These are phyloP conservation scores for Fusarium mangiferae DNA, from an alignment of 2,329 filamentous ascomycete species.

Conservation along the genomic window DNA sequence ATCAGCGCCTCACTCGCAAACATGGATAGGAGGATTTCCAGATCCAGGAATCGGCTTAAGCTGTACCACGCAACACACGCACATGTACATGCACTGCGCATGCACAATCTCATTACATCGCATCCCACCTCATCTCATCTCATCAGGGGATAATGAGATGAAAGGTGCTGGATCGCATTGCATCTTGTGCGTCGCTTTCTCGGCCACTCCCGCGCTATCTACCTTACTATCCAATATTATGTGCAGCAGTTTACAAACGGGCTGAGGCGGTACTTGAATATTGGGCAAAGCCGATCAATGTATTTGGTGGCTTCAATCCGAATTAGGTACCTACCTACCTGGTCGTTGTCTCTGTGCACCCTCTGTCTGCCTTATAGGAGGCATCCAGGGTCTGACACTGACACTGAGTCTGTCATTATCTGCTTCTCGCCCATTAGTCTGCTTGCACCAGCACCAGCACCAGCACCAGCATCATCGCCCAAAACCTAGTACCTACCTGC, in stretches of 20 bases:
- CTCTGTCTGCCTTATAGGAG: conserved; percentile 8
- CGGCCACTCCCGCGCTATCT: conserved; percentile 38
- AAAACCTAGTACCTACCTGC: background rate
- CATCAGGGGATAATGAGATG: conserved; percentile 6
- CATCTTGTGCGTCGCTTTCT: conserved; percentile 38
- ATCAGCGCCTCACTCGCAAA: conserved; percentile 7
- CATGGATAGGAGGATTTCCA: conserved; percentile 29
- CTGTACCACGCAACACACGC: conserved; percentile 38
- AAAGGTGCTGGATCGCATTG: conserved; percentile 37
- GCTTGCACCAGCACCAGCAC: background rate
- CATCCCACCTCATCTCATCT: background rate
- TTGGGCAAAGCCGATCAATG: conserved; percentile 3
- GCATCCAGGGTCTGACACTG: conserved; percentile 24
- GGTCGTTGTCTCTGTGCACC: conserved; percentile 16
- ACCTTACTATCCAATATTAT: conserved; percentile 10
- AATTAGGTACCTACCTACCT: background rate
- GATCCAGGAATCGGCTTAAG: conserved; percentile 33
- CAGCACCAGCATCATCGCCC: no score
- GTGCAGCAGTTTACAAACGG: conserved; percentile 20
- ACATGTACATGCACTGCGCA: conserved; percentile 5
- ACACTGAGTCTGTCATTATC: background rate
- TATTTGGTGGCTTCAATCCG: conserved; percentile 9
- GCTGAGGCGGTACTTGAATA: conserved; percentile 24
- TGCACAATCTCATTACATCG: conserved; percentile 7
- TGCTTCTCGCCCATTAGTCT: background rate